phyloP scores from a whole-genome alignment of 2,329 filamentous ascomycete species.

The Beauveria scarabaeidicola region DNA sequence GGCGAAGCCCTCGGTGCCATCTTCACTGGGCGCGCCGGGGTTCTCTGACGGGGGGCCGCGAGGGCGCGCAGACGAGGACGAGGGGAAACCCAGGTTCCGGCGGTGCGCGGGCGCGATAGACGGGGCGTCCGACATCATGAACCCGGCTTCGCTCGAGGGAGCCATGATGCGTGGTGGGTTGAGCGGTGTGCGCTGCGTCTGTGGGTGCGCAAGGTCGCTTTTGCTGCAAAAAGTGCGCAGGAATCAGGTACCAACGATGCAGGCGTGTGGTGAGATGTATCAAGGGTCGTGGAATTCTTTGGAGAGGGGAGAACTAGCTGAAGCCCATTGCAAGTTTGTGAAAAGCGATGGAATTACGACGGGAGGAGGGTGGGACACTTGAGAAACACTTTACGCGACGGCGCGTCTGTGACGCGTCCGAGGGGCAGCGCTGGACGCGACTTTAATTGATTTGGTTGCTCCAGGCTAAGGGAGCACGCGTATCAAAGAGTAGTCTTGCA shows the following conservation, averaged over 20 bases:
- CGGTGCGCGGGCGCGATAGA: conserved; percentile 33
- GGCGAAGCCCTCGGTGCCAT: conserved; percentile 53
- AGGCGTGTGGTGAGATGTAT: not conserved
- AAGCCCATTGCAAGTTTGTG: not conserved
- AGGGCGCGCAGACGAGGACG: conserved; percentile 45
- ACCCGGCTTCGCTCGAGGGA: conserved; percentile 47
- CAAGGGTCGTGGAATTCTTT: not conserved
- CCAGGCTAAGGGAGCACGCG: not conserved
- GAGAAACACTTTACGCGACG: conserved; percentile 10
- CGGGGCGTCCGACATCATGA: conserved; percentile 48
- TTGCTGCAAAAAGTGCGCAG: not conserved
- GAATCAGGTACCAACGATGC: not conserved
- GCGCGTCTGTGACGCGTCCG: conserved; percentile 6
- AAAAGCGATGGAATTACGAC: not conserved
- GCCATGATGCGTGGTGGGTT: conserved; percentile 30
- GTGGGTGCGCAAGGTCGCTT: not conserved
- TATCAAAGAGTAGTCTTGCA: not conserved
- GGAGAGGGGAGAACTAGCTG: not conserved
- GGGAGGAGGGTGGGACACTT: not conserved
- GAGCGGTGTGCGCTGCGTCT: conserved; percentile 3
- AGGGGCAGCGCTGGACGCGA: conserved; percentile 6
- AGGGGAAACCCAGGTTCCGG: conserved; percentile 34
- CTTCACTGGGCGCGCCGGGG: conserved; percentile 50
- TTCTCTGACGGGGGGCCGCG: conserved; percentile 56
- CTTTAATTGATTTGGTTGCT: conserved; percentile 5